Percentiles rank a stretch among this genome's conserved stretches.
These are phyloP conservation scores for Pyracantha coccinea DNA, from an alignment of 331 rosid genomes.

Conservation along the genomic window DNA sequence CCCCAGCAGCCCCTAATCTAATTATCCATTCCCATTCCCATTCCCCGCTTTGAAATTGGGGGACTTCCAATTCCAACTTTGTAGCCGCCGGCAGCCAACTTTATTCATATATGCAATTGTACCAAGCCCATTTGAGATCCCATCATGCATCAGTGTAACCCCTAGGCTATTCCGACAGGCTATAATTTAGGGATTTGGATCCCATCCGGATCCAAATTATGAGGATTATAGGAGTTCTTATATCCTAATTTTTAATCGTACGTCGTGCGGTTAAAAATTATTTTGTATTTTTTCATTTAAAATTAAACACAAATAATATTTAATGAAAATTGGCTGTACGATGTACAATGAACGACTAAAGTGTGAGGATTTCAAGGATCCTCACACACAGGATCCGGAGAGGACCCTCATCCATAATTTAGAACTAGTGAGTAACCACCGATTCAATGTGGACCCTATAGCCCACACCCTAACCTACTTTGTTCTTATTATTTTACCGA, in stretches of 20 bases:
- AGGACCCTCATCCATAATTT: not conserved
- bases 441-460: not conserved
- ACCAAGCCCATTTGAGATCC: not conserved
- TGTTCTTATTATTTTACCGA: not conserved
- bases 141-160: not conserved
- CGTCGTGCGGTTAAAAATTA: accelerated
- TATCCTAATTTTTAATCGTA: accelerated
- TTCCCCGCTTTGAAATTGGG: not conserved
- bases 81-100: conserved; percentile 11
- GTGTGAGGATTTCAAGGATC: accelerated
- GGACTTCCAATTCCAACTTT: not conserved
- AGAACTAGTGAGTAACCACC: not conserved
- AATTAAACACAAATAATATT: too few relatives aligned
- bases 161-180: not conserved
- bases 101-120: not conserved
- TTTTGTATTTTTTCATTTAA: too few relatives aligned
- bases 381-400: too few relatives aligned
- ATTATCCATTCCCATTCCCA: not conserved
- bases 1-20: not conserved
- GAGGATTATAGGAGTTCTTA: too few relatives aligned
- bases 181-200: not conserved
- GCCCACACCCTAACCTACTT: not conserved
- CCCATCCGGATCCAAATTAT: too few relatives aligned
- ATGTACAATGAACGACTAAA: accelerated
- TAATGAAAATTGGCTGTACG: accelerated